Evolutionary conservation across 176 grass and related monocot genomes (phyloP), one percentile per base, ranked within the genome.

Genomic region (Oryza longistaminata): DNA sequence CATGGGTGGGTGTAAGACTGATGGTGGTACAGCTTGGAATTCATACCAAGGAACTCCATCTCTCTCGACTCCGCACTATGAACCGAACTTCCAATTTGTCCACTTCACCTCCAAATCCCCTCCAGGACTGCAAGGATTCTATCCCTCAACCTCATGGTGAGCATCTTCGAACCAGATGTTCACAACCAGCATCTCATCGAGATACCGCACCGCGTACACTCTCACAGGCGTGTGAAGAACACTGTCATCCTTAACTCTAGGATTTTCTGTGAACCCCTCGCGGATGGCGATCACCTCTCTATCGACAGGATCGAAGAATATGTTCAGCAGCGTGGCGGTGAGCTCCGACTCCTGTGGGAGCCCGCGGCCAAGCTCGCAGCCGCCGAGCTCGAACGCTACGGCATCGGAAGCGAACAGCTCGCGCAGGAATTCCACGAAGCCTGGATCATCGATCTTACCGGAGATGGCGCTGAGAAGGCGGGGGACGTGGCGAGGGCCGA

Each of bases 11-110:
- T 89, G 84, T 37, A 98, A 58, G 19, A 98, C 91, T 25, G 95
- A 95, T 39, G 93, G 95, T 11, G 64, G 85, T 73, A 95, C 95
- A 16, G 93, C 95, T 83, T 98, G 95, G n/a, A 98, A 79, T 68
- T 95, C 90, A 93, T 90, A 40, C 93, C 93, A 49, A 98, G 66
- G 73, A 95, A 95, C 4, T 93, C 89, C 71, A 98, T 90, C 90
- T 98, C 85, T 98, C 95, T n/a, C 0, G 83, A 95, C 24, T 90
- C 87, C 1, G 91, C 89, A 49, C 91, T 98, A 52, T 98, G 95
- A 27, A 98, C 70, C 31, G 95, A 95, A 71, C 78, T 90, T 44
- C 85, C 39, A 92, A 90, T 37, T 68, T 91, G 75, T 98, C 93
- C 48, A 93, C 78, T 66, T 85, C 29, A 95, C 82, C 50, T 90